Percentiles rank a stretch among this genome's conserved stretches.
phyloP scores from a whole-genome alignment of 768 basidiomycete species.

The Termitomyces sp. region DNA sequence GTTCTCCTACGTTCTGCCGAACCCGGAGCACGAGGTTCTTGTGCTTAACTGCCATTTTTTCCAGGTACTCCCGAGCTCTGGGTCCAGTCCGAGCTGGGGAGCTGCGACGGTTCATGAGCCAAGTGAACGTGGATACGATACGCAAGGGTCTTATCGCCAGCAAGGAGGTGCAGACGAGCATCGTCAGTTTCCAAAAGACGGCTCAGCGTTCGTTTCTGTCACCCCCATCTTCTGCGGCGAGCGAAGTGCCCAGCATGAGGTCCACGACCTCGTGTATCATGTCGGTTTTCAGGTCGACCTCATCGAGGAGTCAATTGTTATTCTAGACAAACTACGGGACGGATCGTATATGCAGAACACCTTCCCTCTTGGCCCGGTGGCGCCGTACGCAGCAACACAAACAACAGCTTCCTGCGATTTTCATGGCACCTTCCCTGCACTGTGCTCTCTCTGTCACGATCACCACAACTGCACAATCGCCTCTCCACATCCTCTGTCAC shows the following conservation, averaged over 20 bases:
- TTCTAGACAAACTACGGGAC: no score
- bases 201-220: slow-evolving; percentile 81
- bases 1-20: slow-evolving; percentile 80
- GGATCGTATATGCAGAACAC: slow-evolving; percentile 66
- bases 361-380: slow-evolving; percentile 4
- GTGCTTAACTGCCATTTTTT: slow-evolving; percentile 90
- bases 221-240: slow-evolving; percentile 79
- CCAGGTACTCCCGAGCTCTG: slow-evolving; percentile 61
- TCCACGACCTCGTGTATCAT: slow-evolving; percentile 75
- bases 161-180: slow-evolving; percentile 84
- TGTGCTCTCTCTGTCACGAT: slow-evolving; percentile 43
- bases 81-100: slow-evolving; percentile 32
- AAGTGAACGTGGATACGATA: slow-evolving; percentile 59
- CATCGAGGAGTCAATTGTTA: slow-evolving; percentile 78
- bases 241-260: slow-evolving; percentile 43
- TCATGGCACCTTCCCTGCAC: slow-evolving; percentile 51
- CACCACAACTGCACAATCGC: slow-evolving; percentile 27
- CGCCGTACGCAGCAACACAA: slow-evolving; percentile 23
- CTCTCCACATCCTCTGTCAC: no score
- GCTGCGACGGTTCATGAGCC: slow-evolving; percentile 53
- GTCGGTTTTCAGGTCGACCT: slow-evolving; percentile 97
- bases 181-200: slow-evolving; percentile 88
- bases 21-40: slow-evolving; percentile 68
- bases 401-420: slow-evolving; percentile 47
- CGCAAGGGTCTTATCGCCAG: slow-evolving; percentile 60